phyloP scores from a whole-genome alignment of 73 alveolate species.

The Uronychia binucleata region DNA sequence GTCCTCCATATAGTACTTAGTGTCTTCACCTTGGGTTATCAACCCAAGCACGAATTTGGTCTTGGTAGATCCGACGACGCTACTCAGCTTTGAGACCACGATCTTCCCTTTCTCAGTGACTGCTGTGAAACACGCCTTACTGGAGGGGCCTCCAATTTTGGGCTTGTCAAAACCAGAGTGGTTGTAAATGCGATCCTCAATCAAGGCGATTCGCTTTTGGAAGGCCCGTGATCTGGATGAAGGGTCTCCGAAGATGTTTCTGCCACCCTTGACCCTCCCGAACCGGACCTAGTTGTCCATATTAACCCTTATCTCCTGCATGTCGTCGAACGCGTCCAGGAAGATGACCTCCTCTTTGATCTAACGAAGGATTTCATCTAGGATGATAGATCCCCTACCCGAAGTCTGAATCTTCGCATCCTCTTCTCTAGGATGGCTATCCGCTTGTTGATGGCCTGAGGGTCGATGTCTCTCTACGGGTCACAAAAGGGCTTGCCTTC shows the following conservation, averaged over 20 bases:
- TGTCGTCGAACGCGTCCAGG: slow-evolving; percentile 19
- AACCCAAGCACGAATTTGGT: slow-evolving; percentile 37
- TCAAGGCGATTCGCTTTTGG: slow-evolving; percentile 5
- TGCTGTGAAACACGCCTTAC: background rate
- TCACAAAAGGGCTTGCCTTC: too few relatives aligned
- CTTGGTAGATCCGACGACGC: slow-evolving; percentile 16
- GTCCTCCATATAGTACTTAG: slow-evolving; percentile 52
- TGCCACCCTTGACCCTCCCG: background rate
- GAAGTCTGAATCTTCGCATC: too few relatives aligned
- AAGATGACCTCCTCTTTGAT: background rate
- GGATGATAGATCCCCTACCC: background rate
- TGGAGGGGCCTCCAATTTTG: background rate
- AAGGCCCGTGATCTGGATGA: slow-evolving; percentile 5
- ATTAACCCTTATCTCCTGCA: background rate
- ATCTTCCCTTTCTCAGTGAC: background rate
- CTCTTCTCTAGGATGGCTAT: too few relatives aligned
- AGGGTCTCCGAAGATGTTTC: background rate
- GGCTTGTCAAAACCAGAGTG: background rate
- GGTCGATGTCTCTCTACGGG: too few relatives aligned
- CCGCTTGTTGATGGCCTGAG: too few relatives aligned
- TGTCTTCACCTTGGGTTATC: slow-evolving; percentile 38
- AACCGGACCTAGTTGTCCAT: background rate
- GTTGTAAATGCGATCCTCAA: background rate
- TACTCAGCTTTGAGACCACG: background rate
- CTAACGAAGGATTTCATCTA: background rate